Evolutionary conservation across 441 rosid genomes (phyloP), one percentile per base, ranked within the genome.

Genomic region (Erodium texanum): DNA sequence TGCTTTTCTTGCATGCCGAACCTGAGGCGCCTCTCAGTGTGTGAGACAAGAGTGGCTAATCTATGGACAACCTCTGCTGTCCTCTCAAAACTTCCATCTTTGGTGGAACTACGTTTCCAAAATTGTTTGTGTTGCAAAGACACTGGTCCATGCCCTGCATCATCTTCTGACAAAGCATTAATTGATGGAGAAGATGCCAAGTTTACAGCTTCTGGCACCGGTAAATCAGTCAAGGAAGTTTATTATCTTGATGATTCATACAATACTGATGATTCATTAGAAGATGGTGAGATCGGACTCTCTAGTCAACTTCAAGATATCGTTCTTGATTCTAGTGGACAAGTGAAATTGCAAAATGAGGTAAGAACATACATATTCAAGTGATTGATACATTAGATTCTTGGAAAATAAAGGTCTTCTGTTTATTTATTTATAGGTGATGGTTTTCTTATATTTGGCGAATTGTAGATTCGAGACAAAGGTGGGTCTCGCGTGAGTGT

Each of bases 1-100:
- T 85, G 87, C 70, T 85, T 85, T 71, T 77, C 86, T 62, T 74
- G 75, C 77, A 83, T 85, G 86, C 87, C 87, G 5, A 82, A 80
- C 68, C 78, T 85, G 75, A 75, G 29, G 69, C 32, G 72, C 61
- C 80, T 85, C 27, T 85, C 89, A 19, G 76, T 85, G 82, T 85
- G 89, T 15, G 89, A 78, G 80, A 82, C 85, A 24, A 76, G 86
- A 73, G 78, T 85, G 62, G 69, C 79, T 66, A 77, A 85, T 80
- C 83, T 85, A 19, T 83, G 89, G 89, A 83, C 73, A 3, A 75
- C 87, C 14, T 64, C 77, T 16, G 81, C 87, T 68, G 82, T 79
- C 29, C 70, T 85, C 18, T 77, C 73, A 18, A 83, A 83, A 68
- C 83, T 83, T 68, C 82, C 86, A 65, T 85, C 82, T 69, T 73